Base-by-base conservation (phyloP, 306 rosid genomes). In the Dalbergia cultrata region DNA sequence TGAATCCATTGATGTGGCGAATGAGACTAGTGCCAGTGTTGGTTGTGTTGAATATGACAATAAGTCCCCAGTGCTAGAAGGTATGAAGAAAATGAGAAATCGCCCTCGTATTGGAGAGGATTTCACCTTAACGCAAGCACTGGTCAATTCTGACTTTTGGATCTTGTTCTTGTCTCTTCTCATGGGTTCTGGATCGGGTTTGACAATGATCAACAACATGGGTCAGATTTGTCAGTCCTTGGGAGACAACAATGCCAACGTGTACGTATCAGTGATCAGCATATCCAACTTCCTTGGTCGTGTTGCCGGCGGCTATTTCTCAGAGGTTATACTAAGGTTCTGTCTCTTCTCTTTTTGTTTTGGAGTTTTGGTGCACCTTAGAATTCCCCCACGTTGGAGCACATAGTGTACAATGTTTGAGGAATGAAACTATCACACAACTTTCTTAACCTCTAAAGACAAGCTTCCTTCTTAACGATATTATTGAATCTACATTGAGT, bases 251-350 rank as follows among this genome's bases (percentile, higher is more conserved):
- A 84, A 94, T 18, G 64, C 90, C 1, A 87, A 73, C 60, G 84
- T 92, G 10, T 94, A 86, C 35, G 87, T 92, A 6, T 92, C 98
- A 34, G 53, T 90, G 86, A 82, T 94, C 81, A 94, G 98, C 78
- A 84, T 94, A 68, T 94, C 91, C 81, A 94, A 92, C 86, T 92
- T 91, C 88, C 95, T 94, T 4, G 97, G 98, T 67, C 98, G 97
- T 44, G 92, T 94, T 45, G 97, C 90, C 35, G 95, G 95, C 0
- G 97, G 98, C 70, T 94, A 86, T 83, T 86, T 90, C 83, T 94
- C 97, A 2, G 97, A 94, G 86, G 60, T 92, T 71, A 75, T 92
- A 54, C 86, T 86, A 68, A 94, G 97, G 97, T 93, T 21, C 4
- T 14, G 44, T 43, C 17, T 69, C 34, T 52, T 2, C 62, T 13